These are phyloP conservation scores for Ilex asprella DNA, from an alignment of 257 asterid genomes.

Conservation along the genomic window DNA sequence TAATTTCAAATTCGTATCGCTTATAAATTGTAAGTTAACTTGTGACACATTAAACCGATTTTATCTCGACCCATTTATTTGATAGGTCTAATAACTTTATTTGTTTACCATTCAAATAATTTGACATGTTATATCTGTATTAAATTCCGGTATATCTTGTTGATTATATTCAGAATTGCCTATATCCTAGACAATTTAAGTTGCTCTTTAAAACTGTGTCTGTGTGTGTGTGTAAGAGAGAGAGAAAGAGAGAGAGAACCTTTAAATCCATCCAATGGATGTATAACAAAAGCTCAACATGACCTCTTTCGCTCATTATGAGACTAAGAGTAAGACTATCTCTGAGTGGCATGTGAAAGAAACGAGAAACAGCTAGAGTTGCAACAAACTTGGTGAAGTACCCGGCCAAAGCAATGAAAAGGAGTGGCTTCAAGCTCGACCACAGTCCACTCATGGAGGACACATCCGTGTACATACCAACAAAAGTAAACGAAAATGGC, in stretches of 20 bases:
- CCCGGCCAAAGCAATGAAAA: slow-evolving; percentile 31
- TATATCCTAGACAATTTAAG: no score
- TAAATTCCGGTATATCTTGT: no score
- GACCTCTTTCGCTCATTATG: slow-evolving; percentile 65
- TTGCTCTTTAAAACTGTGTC: not conserved
- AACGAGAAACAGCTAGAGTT: slow-evolving; percentile 29
- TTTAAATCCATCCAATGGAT: slow-evolving; percentile 58
- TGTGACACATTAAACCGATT: no score
- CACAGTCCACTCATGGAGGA: slow-evolving; percentile 31
- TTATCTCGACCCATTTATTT: no score
- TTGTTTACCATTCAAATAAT: no score
- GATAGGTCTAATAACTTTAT: no score
- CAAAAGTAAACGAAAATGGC: slow-evolving; percentile 54
- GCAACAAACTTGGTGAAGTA: slow-evolving; percentile 32
- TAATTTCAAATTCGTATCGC: no score
- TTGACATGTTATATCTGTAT: no score
- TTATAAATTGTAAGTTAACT: no score
- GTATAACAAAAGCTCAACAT: slow-evolving; percentile 57
- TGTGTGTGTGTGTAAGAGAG: not conserved
- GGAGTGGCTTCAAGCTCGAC: slow-evolving; percentile 39
- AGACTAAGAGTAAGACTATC: slow-evolving; percentile 70
- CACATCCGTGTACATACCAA: slow-evolving; percentile 50
- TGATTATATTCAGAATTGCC: no score
- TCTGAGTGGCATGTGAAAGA: slow-evolving; percentile 35
- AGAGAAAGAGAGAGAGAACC: slow-evolving; percentile 30